Conservation (phyloP, 2,329 filamentous ascomycete species). For the Colletotrichum tropicale region DNA sequence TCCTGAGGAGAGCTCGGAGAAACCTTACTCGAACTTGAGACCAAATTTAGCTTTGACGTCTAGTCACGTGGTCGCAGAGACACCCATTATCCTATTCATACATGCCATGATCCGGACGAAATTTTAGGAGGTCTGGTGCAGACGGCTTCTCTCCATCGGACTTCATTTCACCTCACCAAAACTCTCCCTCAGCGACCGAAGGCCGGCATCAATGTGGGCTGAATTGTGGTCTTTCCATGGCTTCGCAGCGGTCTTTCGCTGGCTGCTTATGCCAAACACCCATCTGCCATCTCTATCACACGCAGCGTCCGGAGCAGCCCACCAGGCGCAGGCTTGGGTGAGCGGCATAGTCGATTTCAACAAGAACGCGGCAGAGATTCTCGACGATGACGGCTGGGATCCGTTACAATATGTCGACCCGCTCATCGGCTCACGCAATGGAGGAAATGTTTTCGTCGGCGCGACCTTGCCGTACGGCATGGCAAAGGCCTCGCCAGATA, state of each 20-base stretch:
- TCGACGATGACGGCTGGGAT: constrained; percentile 28
- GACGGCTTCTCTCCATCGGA: background rate
- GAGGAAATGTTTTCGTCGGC: constrained; percentile 48
- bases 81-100: background rate
- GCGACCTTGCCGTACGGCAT: constrained; percentile 51
- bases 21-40: constrained; percentile 8
- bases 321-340: constrained; percentile 1
- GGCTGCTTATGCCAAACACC: constrained; percentile 12
- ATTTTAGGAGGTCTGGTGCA: background rate
- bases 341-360: background rate
- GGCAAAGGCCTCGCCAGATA: constrained; percentile 64
- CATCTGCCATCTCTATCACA: constrained; percentile 6
- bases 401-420: constrained; percentile 36
- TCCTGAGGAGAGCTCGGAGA: background rate
- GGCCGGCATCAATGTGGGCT: constrained; percentile 5
- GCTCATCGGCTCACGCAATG: constrained; percentile 45
- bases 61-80: constrained; percentile 3
- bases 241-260: constrained; percentile 8
- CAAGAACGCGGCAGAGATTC: background rate
- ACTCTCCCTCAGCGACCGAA: background rate
- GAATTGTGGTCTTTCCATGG: constrained; percentile 18
- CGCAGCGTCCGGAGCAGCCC: background rate
- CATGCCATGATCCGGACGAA: background rate
- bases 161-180: background rate
- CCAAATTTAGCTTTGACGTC: constrained; percentile 12